Evolutionary conservation across 192 early-diverging fungal species (phyloP).

Genomic region (Backusella tarrabulga): DNA sequence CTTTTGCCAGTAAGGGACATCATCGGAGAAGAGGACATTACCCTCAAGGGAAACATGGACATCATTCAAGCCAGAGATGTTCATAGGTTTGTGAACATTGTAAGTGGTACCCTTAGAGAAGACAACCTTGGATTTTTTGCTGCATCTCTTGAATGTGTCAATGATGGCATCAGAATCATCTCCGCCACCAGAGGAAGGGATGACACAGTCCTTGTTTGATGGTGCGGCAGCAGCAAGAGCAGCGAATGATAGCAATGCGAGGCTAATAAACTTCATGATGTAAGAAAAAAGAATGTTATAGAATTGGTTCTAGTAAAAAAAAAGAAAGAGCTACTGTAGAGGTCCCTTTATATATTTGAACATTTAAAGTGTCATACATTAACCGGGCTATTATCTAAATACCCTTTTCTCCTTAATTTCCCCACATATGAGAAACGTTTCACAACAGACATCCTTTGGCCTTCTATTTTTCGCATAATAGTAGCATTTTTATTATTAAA

Average conservation of each 20-base stretch:
- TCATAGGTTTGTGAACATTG: constrained; percentile 4
- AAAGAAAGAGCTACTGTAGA: not conserved
- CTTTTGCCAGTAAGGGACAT: constrained; percentile 16
- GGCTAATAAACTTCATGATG: not conserved
- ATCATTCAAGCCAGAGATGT: constrained; percentile 20
- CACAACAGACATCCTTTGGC: not conserved
- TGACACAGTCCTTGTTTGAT: not conserved
- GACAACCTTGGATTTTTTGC: constrained; percentile 3
- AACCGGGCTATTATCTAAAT: not conserved
- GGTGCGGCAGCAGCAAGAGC: not conserved
- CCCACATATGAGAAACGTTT: not conserved
- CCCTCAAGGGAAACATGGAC: constrained; percentile 19
- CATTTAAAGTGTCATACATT: constrained; percentile 1
- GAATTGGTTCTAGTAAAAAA: not conserved
- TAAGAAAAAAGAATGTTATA: too few relatives aligned
- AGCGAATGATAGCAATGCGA: not conserved
- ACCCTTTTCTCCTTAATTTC: not conserved
- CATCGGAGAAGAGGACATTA: constrained; percentile 8
- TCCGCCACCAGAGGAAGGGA: not conserved
- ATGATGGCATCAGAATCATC: constrained; percentile 20
- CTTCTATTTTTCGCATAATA: not conserved
- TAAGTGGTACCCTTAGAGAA: constrained; percentile 3
- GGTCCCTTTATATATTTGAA: not conserved
- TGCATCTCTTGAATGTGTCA: constrained; percentile 14
- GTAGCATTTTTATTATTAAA: not conserved